Percentiles rank a stretch among this genome's conserved stretches.
Conservation (phyloP, 2,329 filamentous ascomycete species). For the Escovopsis sp. region DNA sequence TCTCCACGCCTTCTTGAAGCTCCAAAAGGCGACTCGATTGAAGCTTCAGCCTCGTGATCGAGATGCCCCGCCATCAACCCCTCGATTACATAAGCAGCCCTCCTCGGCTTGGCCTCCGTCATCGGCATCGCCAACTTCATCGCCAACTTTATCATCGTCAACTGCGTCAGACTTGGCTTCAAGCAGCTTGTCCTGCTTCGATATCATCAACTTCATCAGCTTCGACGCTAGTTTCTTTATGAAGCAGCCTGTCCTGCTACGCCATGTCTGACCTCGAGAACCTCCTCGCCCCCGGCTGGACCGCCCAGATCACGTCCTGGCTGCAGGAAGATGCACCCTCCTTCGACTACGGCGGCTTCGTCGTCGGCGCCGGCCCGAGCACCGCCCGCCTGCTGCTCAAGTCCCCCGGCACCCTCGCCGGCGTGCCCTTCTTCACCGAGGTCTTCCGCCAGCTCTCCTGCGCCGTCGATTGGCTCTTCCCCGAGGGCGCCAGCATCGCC, state of each 20-base stretch:
- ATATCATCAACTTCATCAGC: background rate
- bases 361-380: constrained; percentile 59
- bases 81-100: background rate
- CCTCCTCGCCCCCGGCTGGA: constrained; percentile 76
- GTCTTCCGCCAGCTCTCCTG: constrained; percentile 84
- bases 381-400: constrained; percentile 56
- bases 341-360: constrained; percentile 94
- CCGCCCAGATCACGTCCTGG: constrained; percentile 66
- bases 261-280: constrained; percentile 30
- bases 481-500: constrained; percentile 58
- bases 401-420: constrained; percentile 68
- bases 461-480: constrained; percentile 74
- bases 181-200: background rate
- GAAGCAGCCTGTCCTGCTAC: constrained; percentile 16
- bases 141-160: background rate
- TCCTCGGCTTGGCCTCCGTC: background rate
- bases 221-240: background rate
- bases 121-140: background rate
- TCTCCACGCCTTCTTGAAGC: background rate
- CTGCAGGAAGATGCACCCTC: constrained; percentile 92
- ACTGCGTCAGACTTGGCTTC: background rate
- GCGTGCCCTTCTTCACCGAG: constrained; percentile 89
- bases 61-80: background rate
- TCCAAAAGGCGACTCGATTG: background rate
- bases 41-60: background rate